A percentile compares a stretch with the other conserved stretches of the same genome.
These are phyloP conservation scores for Starmerella riodocensis DNA, from an alignment of 805 yeast species.

Conservation along the genomic window DNA sequence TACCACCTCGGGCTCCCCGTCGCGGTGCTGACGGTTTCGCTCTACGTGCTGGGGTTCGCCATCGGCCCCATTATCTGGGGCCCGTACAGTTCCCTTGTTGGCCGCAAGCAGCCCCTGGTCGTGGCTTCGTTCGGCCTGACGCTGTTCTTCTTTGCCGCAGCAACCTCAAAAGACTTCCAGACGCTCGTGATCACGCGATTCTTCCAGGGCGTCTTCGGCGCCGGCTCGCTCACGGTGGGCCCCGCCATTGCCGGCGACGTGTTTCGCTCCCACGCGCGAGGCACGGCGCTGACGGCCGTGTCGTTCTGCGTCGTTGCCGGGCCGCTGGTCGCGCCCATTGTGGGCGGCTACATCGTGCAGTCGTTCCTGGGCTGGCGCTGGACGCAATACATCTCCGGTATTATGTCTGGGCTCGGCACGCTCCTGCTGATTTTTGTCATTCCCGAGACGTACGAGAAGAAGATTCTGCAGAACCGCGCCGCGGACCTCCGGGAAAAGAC, in stretches of 20 bases:
- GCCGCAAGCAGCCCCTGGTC: conserved; percentile 51
- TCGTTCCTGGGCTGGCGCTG: conserved; percentile 71
- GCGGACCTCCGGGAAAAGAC: conserved; percentile 47
- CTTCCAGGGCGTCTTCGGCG: conserved; percentile 70
- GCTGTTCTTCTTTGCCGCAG: conserved; percentile 57
- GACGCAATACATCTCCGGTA: conserved; percentile 61
- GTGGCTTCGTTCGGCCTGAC: conserved; percentile 44
- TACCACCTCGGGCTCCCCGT: conserved; percentile 54
- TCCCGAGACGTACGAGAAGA: conserved; percentile 63
- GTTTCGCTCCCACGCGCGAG: conserved; percentile 53
- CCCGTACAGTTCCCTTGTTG: conserved; percentile 67
- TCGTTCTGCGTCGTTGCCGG: conserved; percentile 55
- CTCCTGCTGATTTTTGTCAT: conserved; percentile 34
- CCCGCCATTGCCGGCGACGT: conserved; percentile 82
- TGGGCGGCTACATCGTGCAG: conserved; percentile 52
- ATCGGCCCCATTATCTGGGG: conserved; percentile 88
- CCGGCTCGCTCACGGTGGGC: conserved; percentile 72
- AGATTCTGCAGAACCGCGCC: conserved; percentile 52
- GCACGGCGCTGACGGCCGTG: conserved; percentile 60
- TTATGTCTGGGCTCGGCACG: conserved; percentile 37
- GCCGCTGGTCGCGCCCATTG: conserved; percentile 72
- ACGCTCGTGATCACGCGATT: conserved; percentile 59
- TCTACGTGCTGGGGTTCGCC: conserved; percentile 87
- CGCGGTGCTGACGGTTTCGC: conserved; percentile 62
- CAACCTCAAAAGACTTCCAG: conserved; percentile 66